These are phyloP conservation scores for Leishmania amazonensis DNA, from an alignment of 208 protist species.

Conservation along the genomic window DNA sequence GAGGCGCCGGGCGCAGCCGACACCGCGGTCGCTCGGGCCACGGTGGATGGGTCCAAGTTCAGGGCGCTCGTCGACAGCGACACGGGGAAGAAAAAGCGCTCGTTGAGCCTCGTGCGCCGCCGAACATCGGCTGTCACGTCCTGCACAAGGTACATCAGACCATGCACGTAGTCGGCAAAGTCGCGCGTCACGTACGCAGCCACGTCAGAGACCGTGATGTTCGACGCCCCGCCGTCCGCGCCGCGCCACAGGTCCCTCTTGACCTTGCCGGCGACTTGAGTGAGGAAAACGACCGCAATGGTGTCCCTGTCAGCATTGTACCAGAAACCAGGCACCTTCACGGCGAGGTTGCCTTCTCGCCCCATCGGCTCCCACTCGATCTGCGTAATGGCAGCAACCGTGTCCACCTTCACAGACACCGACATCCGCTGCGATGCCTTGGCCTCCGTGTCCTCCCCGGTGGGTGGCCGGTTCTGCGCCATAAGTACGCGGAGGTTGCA, in stretches of 20 bases:
- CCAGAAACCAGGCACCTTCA: conserved; percentile 54
- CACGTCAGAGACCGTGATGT: conserved; percentile 52
- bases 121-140: conserved; percentile 9
- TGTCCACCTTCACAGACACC: conserved; percentile 58
- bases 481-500: conserved; percentile 58
- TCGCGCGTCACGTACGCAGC: conserved; percentile 62
- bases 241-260: conserved; percentile 62
- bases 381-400: conserved; percentile 68
- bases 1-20: background rate
- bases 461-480: conserved; percentile 54
- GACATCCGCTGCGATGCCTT: conserved; percentile 38
- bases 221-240: conserved; percentile 62
- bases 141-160: conserved; percentile 29
- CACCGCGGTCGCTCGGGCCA: background rate
- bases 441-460: conserved; percentile 39
- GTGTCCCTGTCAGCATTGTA: conserved; percentile 68
- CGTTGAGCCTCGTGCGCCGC: background rate
- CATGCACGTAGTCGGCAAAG: conserved; percentile 66
- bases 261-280: conserved; percentile 42
- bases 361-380: conserved; percentile 78
- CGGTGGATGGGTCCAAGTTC: background rate
- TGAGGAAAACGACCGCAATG: conserved; percentile 60
- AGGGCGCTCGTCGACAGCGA: background rate
- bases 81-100: background rate
- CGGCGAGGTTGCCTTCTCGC: conserved; percentile 61